phyloP scores from a whole-genome alignment of 352 stramenopile genomes.

The Albugo candida region DNA sequence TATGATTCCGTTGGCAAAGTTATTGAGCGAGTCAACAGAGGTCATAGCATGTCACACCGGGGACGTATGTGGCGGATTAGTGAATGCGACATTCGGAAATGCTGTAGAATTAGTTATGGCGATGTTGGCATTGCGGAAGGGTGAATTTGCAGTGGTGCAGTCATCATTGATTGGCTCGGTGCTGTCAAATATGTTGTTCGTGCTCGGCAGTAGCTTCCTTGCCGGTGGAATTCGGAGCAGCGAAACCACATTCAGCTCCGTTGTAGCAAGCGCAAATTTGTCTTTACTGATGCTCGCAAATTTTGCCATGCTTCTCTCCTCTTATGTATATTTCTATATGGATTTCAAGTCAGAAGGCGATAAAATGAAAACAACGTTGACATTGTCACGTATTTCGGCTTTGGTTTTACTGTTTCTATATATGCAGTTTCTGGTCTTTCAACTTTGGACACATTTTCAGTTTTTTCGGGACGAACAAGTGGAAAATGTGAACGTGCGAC shows the following conservation, averaged over 20 bases:
- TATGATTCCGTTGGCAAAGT: slow-evolving; percentile 90
- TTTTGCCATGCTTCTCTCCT: slow-evolving; percentile 88
- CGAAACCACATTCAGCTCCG: slow-evolving; percentile 85
- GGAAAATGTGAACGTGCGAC: slow-evolving; percentile 44
- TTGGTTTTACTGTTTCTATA: slow-evolving; percentile 85
- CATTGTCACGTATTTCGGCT: slow-evolving; percentile 57
- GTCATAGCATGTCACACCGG: slow-evolving; percentile 91
- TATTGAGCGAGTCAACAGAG: slow-evolving; percentile 96
- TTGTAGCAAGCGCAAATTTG: slow-evolving; percentile 85
- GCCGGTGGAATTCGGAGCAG: slow-evolving; percentile 69
- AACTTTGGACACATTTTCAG: slow-evolving; percentile 87
- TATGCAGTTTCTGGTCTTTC: slow-evolving; percentile 89
- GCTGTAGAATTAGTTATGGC: slow-evolving; percentile 93
- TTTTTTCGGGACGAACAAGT: slow-evolving; percentile 67
- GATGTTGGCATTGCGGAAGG: slow-evolving; percentile 85
- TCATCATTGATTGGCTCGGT: slow-evolving; percentile 93
- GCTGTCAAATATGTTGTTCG: slow-evolving; percentile 93
- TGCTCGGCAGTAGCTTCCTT: slow-evolving; percentile 92
- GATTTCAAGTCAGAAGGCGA: slow-evolving; percentile 46
- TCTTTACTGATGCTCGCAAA: slow-evolving; percentile 86
- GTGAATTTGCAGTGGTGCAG: slow-evolving; percentile 92
- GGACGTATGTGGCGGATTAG: slow-evolving; percentile 90
- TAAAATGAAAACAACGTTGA: slow-evolving; percentile 39
- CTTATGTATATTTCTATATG: slow-evolving; percentile 79
- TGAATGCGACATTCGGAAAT: slow-evolving; percentile 98